Conservation (phyloP, 805 yeast genomes). For the Candida lessepsii region DNA sequence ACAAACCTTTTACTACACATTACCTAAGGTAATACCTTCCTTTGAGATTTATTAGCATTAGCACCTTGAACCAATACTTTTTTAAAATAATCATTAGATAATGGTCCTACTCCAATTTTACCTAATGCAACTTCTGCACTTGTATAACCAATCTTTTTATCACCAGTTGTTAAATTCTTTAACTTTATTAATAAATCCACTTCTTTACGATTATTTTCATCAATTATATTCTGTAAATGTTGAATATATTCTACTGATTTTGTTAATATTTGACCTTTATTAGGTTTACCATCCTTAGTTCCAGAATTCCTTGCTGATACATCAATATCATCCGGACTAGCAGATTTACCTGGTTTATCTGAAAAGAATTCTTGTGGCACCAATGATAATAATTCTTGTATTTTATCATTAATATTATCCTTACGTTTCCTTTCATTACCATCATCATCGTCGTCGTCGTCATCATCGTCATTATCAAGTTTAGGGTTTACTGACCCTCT, state of each 20-base stretch:
- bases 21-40: constrained; percentile 16
- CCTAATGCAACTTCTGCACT: constrained; percentile 78
- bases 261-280: constrained; percentile 76
- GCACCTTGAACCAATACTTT: constrained; percentile 25
- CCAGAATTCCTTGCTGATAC: constrained; percentile 44
- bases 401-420: constrained; percentile 44
- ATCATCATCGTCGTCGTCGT: constrained; percentile 30
- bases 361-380: constrained; percentile 36
- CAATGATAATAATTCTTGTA: constrained; percentile 41
- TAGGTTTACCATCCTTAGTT: constrained; percentile 81
- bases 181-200: constrained; percentile 66
- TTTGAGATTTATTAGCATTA: constrained; percentile 21
- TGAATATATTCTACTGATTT: constrained; percentile 74
- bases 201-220: constrained; percentile 74
- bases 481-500: constrained; percentile 30
- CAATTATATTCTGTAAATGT: constrained; percentile 67
- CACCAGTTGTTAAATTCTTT: constrained; percentile 49
- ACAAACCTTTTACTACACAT: too few relatives aligned
- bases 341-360: constrained; percentile 20
- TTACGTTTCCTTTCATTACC: constrained; percentile 43
- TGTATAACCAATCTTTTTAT: constrained; percentile 51
- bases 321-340: constrained; percentile 20
- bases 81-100: constrained; percentile 46
- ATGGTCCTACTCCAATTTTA: constrained; percentile 79
- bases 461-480: constrained; percentile 16